Base-by-base conservation (phyloP, 2,329 filamentous ascomycete species). In the Fusarium chlamydosporum region DNA sequence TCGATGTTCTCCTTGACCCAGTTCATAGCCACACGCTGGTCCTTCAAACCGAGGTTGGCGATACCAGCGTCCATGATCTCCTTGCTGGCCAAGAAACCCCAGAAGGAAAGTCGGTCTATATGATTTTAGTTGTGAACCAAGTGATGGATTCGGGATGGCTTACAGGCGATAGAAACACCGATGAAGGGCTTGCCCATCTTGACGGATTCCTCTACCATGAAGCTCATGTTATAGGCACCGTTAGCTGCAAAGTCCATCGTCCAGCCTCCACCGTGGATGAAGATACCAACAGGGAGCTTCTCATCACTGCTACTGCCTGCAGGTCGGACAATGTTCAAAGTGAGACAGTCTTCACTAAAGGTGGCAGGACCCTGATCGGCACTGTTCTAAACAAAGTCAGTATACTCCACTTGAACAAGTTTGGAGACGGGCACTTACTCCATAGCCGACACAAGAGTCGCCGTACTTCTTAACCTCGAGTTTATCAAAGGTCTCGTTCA, bases 191-290 rank as follows among this genome's bases (percentile, higher is more conserved):
- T 73, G 18, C 67, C 67, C 6, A 54, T 56, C 41, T 73, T 73
- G 31, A 71, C 69, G 7, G 29, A 81, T 76, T 26, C 81, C 79
- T 62, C 82, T 1, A 91, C 85, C 48, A 90, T 83, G 61, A 84
- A 86, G 15, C 85, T 86, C 60, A 89, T 79, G 71, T 91, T 90
- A 73, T 91, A 91, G 27, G 85, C 80, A 10, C 80, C 75, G 47
- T 87, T 83, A 68, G 72, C 42, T 71, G 80, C 64, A 3, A 81
- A 81, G 5, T 85, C 85, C 72, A 60, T 65, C 0, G 55, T 53
- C 64, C 66, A 83, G 6, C 81, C 82, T 45, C 83, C 83, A 41
- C 82, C 74, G 7, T 76, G 73, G 20, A 76, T 74, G 29, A 65
- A 76, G 3, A 76, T 68, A 10, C 65, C 65, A 9, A 76, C 72